A percentile compares a stretch with the other conserved stretches of the same genome.
phyloP scores from a whole-genome alignment of 768 basidiomycete genomes.

The Candolleomyces efflorescens region DNA sequence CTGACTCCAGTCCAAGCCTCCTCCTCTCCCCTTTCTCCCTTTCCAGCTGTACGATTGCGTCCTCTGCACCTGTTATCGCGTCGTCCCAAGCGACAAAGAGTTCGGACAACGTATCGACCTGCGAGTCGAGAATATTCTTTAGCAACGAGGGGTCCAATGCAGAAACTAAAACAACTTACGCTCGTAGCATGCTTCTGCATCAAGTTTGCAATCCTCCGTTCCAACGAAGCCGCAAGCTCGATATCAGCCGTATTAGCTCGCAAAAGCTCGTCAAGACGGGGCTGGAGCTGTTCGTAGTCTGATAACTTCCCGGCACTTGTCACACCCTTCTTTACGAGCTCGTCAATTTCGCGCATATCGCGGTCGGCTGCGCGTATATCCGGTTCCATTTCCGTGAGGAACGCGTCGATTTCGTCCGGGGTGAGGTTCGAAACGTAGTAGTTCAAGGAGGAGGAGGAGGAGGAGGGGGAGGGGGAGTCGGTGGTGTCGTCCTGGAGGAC shows the following conservation, averaged over 20 bases:
- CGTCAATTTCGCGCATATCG: slow-evolving; percentile 74
- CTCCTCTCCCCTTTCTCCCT: slow-evolving; percentile 54
- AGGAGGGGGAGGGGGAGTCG: too few relatives aligned
- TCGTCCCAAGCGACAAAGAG: slow-evolving; percentile 87
- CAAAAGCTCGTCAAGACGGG: slow-evolving; percentile 61
- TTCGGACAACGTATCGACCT: slow-evolving; percentile 82
- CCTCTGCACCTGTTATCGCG: slow-evolving; percentile 62
- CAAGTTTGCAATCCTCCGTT: slow-evolving; percentile 58
- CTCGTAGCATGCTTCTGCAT: slow-evolving; percentile 70
- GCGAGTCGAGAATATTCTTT: not conserved
- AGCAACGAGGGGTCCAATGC: not conserved
- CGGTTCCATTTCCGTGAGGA: slow-evolving; percentile 75
- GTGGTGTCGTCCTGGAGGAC: slow-evolving; percentile 43
- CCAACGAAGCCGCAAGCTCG: slow-evolving; percentile 52
- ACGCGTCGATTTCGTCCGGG: slow-evolving; percentile 61
- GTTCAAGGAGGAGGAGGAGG: too few relatives aligned
- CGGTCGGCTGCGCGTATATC: slow-evolving; percentile 81
- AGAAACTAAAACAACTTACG: slow-evolving; percentile 38
- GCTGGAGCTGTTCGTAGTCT: slow-evolving; percentile 63
- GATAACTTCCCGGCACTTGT: slow-evolving; percentile 67
- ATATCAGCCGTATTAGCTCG: slow-evolving; percentile 57
- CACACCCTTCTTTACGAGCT: slow-evolving; percentile 66
- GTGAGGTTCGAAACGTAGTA: slow-evolving; percentile 57
- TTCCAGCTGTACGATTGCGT: slow-evolving; percentile 52
- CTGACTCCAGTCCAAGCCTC: slow-evolving; percentile 52